Evolutionary conservation across 1,139 yeast genomes (phyloP).

Genomic region (Candida smagusa): DNA sequence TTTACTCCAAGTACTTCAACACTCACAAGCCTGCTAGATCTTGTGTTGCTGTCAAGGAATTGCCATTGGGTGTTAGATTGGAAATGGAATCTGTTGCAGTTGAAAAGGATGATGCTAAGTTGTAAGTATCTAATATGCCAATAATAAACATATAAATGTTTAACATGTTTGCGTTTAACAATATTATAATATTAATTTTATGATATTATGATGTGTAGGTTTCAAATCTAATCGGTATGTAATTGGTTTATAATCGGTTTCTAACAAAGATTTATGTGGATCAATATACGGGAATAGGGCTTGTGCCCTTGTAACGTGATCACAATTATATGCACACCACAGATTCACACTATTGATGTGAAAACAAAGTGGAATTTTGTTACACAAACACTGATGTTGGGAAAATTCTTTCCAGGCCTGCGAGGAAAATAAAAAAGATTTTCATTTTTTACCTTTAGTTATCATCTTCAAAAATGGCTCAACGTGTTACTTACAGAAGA

Average conservation of each 20-base stretch:
- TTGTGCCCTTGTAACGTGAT: slow-evolving; percentile 3
- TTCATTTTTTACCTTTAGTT: slow-evolving; percentile 10
- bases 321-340: background rate
- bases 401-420: slow-evolving; percentile 5
- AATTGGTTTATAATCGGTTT: no score
- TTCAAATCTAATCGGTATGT: no score
- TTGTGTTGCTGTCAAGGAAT: slow-evolving; percentile 84
- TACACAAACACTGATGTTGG: background rate
- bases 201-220: no score
- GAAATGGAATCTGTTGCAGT: slow-evolving; percentile 80
- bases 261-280: no score
- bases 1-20: slow-evolving; percentile 76
- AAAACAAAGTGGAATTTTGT: slow-evolving; percentile 1
- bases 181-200: no score
- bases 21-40: slow-evolving; percentile 93
- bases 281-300: no score
- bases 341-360: background rate
- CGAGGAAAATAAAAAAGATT: slow-evolving; percentile 5
- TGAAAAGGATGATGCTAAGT: slow-evolving; percentile 45
- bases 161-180: no score
- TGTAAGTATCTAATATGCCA: slow-evolving; percentile 26
- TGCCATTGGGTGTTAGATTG: slow-evolving; percentile 79
- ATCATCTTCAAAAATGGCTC: slow-evolving; percentile 38
- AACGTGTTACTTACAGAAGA: slow-evolving; percentile 54
- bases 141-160: no score